Conservation (phyloP, 495 filamentous ascomycete genomes). For the Lophiotrema nucula region DNA sequence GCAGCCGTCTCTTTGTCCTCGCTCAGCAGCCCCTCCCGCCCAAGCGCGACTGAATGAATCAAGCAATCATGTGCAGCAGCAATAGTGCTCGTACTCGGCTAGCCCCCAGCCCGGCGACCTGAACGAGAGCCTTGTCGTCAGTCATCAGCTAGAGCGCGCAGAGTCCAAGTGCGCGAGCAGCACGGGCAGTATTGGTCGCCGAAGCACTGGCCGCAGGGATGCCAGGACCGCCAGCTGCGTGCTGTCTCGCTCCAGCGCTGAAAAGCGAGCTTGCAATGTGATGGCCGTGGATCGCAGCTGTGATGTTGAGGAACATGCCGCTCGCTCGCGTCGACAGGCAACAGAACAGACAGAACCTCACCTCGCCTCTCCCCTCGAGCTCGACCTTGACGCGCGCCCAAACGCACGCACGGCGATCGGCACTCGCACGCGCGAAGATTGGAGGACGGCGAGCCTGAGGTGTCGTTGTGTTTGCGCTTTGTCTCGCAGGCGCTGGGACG, state of each 20-base stretch:
- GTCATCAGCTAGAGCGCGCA: not conserved
- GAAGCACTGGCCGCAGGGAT: conserved; percentile 20
- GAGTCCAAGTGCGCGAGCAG: conserved; percentile 1
- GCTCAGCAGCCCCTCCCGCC: conserved; percentile 23
- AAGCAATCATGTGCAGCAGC: conserved; percentile 24
- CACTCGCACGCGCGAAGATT: not conserved
- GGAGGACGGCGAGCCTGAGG: not conserved
- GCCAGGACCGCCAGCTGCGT: conserved; percentile 2
- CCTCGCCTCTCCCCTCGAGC: not conserved
- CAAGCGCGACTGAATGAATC: conserved; percentile 10
- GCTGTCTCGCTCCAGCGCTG: not conserved
- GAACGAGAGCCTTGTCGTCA: conserved; percentile 15
- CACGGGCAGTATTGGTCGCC: conserved; percentile 16
- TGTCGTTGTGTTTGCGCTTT: conserved; percentile 15
- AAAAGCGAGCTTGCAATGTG: too few relatives aligned
- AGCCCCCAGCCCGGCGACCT: conserved; percentile 20
- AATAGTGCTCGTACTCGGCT: conserved; percentile 29
- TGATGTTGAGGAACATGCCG: too few relatives aligned
- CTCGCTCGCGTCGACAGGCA: too few relatives aligned
- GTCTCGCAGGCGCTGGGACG: conserved; percentile 15
- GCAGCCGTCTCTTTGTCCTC: not conserved
- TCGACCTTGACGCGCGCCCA: too few relatives aligned
- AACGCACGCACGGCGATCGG: conserved; percentile 2
- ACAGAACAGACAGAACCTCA: not conserved
- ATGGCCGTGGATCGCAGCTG: too few relatives aligned